These are phyloP conservation scores for Bidens hawaiensis DNA, from an alignment of 140 eudicot genomes.

Conservation along the genomic window DNA sequence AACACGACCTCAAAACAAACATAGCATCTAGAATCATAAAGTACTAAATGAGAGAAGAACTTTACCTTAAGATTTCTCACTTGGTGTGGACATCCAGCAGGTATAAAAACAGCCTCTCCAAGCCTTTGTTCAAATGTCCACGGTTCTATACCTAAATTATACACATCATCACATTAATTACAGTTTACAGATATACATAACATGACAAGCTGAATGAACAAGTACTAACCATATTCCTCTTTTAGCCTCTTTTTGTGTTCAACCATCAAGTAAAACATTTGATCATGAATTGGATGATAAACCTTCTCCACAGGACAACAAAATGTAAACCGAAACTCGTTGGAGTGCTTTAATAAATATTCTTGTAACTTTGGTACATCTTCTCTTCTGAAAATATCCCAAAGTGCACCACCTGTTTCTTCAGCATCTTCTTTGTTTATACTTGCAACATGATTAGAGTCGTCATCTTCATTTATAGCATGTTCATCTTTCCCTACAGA, in stretches of 20 bases:
- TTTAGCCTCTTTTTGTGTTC: conserved; percentile 77
- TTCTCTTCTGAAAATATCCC: conserved; percentile 90
- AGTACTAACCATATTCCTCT: conserved; percentile 70
- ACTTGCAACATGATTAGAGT: conserved; percentile 1
- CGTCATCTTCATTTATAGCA: background rate
- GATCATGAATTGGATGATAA: conserved; percentile 87
- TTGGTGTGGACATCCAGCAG: conserved; percentile 99
- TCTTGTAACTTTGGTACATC: conserved; percentile 66
- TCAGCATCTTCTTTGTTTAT: conserved; percentile 17
- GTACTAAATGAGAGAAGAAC: conserved; percentile 3
- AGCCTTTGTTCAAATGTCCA: conserved; percentile 87
- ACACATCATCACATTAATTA: conserved; percentile 5
- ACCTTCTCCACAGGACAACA: conserved; percentile 89
- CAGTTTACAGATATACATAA: background rate
- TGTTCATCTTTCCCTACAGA: conserved; percentile 9
- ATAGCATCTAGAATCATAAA: no score
- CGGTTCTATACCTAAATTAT: conserved; percentile 63
- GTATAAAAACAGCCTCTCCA: conserved; percentile 97
- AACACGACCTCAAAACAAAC: no score
- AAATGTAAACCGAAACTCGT: conserved; percentile 68
- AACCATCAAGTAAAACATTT: conserved; percentile 62
- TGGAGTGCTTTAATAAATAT: conserved; percentile 51
- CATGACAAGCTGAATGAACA: background rate
- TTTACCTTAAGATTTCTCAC: conserved; percentile 85
- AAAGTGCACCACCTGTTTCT: conserved; percentile 63